A percentile compares a stretch with the other conserved stretches of the same genome.
phyloP scores from a whole-genome alignment of 768 basidiomycete species.

The Lactarius deliciosus region DNA sequence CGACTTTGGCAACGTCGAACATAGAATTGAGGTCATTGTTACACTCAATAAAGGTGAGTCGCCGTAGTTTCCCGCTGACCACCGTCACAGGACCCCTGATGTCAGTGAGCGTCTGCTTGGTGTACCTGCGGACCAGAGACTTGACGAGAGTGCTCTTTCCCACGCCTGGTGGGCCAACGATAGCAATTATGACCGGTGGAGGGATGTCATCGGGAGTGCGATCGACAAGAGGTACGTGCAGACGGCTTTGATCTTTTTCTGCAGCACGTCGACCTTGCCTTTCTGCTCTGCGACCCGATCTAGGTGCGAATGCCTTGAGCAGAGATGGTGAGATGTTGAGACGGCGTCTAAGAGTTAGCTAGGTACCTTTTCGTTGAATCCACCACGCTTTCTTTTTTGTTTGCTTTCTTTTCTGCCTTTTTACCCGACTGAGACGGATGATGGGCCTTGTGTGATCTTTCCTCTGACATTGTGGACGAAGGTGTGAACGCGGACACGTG shows the following conservation, averaged over 20 bases:
- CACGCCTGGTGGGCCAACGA: constrained; percentile 96
- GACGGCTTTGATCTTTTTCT: constrained; percentile 89
- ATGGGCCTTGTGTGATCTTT: constrained; percentile 82
- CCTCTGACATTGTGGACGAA: constrained; percentile 41
- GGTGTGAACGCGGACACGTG: constrained; percentile 23
- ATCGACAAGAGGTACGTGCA: constrained; percentile 95
- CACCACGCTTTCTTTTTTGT: constrained; percentile 67
- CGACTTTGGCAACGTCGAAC: constrained; percentile 97
- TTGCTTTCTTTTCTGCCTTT: constrained; percentile 79
- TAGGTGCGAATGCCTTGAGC: constrained; percentile 84
- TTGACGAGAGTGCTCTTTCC: constrained; percentile 95
- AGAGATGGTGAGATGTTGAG: constrained; percentile 15
- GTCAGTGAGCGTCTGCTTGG: constrained; percentile 89
- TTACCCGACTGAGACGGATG: constrained; percentile 66
- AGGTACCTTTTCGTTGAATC: constrained; percentile 87
- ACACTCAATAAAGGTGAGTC: constrained; percentile 96
- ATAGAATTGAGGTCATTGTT: constrained; percentile 97
- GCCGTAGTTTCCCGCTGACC: constrained; percentile 86
- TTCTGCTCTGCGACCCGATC: constrained; percentile 87
- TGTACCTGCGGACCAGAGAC: constrained; percentile 85
- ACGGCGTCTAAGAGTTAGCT: not conserved
- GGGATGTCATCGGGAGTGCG: constrained; percentile 89
- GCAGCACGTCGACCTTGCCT: constrained; percentile 86
- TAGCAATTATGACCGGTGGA: constrained; percentile 90
- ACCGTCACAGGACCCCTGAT: constrained; percentile 94